These are phyloP conservation scores for Wickerhamiella qilinensis DNA, from an alignment of 805 yeast genomes.

Conservation along the genomic window DNA sequence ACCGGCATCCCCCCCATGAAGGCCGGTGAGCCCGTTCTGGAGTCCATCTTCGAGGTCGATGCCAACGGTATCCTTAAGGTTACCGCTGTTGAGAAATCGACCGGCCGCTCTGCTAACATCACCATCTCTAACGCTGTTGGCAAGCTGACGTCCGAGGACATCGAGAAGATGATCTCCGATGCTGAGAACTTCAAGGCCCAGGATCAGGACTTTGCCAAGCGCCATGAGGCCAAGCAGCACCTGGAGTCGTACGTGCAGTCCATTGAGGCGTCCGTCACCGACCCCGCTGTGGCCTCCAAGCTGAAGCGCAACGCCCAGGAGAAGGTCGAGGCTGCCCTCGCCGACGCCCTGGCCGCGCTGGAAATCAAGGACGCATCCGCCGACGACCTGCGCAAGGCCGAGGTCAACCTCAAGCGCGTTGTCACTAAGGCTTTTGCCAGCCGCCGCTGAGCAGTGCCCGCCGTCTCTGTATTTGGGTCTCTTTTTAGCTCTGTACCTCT, in stretches of 20 bases:
- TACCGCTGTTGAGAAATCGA: constrained; percentile 95
- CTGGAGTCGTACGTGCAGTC: constrained; percentile 96
- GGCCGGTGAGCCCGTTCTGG: constrained; percentile 98
- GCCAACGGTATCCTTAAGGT: constrained; percentile 99
- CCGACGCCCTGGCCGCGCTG: constrained; percentile 95
- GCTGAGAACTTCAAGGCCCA: constrained; percentile 98
- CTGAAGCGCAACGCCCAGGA: constrained; percentile 94
- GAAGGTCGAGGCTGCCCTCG: constrained; percentile 93
- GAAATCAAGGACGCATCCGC: constrained; percentile 93
- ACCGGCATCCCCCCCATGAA: constrained; percentile 96
- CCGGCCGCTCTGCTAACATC: constrained; percentile 96
- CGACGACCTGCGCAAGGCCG: constrained; percentile 98
- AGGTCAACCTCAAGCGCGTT: constrained; percentile 96
- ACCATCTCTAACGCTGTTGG: constrained; percentile 99
- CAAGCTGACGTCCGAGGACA: constrained; percentile 90
- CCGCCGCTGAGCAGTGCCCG: too few relatives aligned
- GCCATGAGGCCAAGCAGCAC: constrained; percentile 98
- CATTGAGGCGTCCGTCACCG: constrained; percentile 90
- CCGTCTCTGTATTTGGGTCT: too few relatives aligned
- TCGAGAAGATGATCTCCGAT: constrained; percentile 96
- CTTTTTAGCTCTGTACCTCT: too few relatives aligned
- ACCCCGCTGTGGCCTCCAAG: constrained; percentile 94
- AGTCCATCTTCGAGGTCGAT: constrained; percentile 97
- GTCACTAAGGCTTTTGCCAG: constrained; percentile 98
- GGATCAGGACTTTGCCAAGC: constrained; percentile 98